Conservation (phyloP, 78 protist species). For the Chrysochromulina parva region DNA sequence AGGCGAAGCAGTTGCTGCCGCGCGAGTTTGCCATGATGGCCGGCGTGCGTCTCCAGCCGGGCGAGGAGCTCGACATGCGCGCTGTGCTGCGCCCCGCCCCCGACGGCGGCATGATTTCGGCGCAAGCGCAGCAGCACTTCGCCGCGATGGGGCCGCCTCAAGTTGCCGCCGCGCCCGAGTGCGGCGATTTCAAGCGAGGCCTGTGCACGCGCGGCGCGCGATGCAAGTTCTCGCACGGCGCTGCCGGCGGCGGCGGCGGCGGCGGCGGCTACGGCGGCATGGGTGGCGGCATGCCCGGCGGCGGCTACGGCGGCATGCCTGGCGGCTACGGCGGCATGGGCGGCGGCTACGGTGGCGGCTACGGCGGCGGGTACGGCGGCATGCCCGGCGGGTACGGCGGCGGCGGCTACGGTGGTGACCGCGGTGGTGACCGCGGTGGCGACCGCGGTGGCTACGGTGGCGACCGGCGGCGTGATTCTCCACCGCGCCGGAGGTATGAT, state of each 20-base stretch:
- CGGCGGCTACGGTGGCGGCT: no score
- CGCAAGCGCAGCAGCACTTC: background rate
- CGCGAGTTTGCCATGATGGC: background rate
- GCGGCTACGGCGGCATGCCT: background rate
- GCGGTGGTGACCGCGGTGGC: no score
- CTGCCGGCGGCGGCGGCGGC: background rate
- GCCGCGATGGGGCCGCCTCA: background rate
- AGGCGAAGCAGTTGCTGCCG: background rate
- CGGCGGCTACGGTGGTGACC: no score
- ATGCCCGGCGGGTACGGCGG: no score
- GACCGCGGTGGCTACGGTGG: no score
- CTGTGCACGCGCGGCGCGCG: background rate
- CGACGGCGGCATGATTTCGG: background rate
- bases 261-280: background rate
- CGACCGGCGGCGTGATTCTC: no score
- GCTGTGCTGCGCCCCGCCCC: background rate
- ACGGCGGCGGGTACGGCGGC: no score
- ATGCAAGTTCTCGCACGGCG: slow-evolving; percentile 5
- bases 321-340: no score
- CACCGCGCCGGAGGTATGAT: no score
- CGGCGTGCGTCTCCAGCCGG: background rate
- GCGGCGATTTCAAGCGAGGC: slow-evolving; percentile 18
- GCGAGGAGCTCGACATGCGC: background rate
- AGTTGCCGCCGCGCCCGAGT: background rate
- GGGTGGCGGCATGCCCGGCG: background rate